phyloP scores from a whole-genome alignment of 345 rosid genomes.

The Bruguiera gymnorhiza region DNA sequence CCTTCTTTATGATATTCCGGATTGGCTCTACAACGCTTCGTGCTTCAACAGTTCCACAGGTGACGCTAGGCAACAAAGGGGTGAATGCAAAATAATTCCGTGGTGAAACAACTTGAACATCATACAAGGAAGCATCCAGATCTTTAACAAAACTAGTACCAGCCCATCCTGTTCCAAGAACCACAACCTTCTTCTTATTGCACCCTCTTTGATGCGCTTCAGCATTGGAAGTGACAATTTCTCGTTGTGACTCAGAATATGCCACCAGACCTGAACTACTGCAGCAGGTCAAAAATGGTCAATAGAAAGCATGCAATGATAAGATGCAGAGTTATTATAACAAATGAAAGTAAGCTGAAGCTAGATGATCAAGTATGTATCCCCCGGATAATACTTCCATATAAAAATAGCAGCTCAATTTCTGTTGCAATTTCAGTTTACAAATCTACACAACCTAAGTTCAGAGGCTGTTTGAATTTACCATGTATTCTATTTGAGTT shows the following conservation, averaged over 20 bases:
- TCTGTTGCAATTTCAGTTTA: too few relatives aligned
- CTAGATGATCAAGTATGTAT: too few relatives aligned
- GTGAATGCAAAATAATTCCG: slow-evolving; percentile 94
- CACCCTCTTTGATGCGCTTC: slow-evolving; percentile 32
- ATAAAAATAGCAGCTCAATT: too few relatives aligned
- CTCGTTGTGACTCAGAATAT: slow-evolving; percentile 55
- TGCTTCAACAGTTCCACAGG: slow-evolving; percentile 97
- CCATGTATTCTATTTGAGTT: too few relatives aligned
- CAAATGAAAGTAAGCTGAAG: too few relatives aligned
- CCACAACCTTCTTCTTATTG: slow-evolving; percentile 73
- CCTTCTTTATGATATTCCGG: slow-evolving; percentile 85
- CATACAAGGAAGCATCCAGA: slow-evolving; percentile 61
- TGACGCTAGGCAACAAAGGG: slow-evolving; percentile 90
- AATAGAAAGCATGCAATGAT: too few relatives aligned
- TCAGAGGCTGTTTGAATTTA: too few relatives aligned
- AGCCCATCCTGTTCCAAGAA: slow-evolving; percentile 98
- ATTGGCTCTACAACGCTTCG: slow-evolving; percentile 93
- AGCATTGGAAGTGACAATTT: slow-evolving; percentile 19
- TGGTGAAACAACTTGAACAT: slow-evolving; percentile 90
- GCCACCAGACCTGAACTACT: slow-evolving; percentile 75
- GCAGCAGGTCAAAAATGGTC: slow-evolving; percentile 25
- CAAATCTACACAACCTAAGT: too few relatives aligned
- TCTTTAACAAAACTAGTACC: slow-evolving; percentile 85
- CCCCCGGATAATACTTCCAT: too few relatives aligned
- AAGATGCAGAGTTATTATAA: too few relatives aligned